These are phyloP conservation scores for Camelina neglecta DNA, from an alignment of 345 rosid genomes.

Conservation along the genomic window DNA sequence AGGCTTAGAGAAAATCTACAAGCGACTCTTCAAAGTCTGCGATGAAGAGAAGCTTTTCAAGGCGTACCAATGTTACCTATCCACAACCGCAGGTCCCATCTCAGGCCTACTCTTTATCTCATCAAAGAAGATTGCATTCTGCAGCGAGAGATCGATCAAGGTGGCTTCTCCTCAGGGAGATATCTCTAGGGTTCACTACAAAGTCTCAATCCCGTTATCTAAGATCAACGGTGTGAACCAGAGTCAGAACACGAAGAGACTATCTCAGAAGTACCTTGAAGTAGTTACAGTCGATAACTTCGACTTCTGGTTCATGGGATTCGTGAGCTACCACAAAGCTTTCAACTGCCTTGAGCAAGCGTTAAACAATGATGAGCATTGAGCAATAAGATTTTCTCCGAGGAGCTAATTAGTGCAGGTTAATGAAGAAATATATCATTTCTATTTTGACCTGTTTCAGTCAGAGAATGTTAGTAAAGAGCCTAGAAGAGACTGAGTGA, in stretches of 20 bases:
- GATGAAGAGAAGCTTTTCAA: conserved; percentile 57
- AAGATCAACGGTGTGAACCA: conserved; percentile 62
- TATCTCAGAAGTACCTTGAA: conserved; percentile 72
- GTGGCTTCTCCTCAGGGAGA: conserved; percentile 55
- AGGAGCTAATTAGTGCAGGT: conserved; percentile 30
- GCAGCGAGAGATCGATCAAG: conserved; percentile 53
- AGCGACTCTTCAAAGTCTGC: conserved; percentile 46
- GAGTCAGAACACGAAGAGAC: conserved; percentile 60
- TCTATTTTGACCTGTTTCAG: conserved; percentile 27
- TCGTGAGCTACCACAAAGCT: conserved; percentile 70
- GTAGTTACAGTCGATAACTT: conserved; percentile 66
- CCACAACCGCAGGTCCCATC: conserved; percentile 64
- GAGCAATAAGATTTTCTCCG: neutral
- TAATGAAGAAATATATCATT: conserved; percentile 30
- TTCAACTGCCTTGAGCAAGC: conserved; percentile 61
- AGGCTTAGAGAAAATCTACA: conserved; percentile 51
- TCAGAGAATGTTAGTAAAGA: conserved; percentile 39
- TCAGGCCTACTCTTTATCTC: conserved; percentile 63
- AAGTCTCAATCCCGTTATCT: conserved; percentile 62
- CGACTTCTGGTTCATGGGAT: conserved; percentile 95
- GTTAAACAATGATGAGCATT: neutral
- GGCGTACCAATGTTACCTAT: conserved; percentile 61
- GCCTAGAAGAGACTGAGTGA: conserved; percentile 23
- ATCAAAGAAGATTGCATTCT: conserved; percentile 48
- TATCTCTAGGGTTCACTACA: conserved; percentile 50